Conservation (phyloP, 2,329 filamentous ascomycete genomes). For the Epichloe typhina region DNA sequence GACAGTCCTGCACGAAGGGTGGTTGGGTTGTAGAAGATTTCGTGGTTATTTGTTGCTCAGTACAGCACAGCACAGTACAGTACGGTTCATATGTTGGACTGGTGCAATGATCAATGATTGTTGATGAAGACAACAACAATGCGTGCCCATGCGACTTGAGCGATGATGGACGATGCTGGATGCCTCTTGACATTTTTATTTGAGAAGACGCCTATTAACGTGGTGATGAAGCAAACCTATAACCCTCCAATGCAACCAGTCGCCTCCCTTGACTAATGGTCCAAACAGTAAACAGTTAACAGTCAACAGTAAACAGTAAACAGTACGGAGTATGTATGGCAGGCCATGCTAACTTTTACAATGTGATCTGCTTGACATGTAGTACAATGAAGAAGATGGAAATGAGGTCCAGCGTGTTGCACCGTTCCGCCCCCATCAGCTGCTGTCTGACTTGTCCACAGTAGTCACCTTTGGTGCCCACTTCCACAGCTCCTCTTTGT, state of each 20-base stretch:
- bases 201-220: too few relatives aligned
- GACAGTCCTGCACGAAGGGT: conserved; percentile 6
- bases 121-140: background rate
- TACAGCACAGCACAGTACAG: background rate
- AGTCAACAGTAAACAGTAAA: too few relatives aligned
- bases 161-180: too few relatives aligned
- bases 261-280: background rate
- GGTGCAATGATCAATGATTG: conserved; percentile 1
- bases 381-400: background rate
- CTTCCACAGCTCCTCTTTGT: conserved; percentile 52
- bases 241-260: background rate
- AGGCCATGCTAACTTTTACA: background rate
- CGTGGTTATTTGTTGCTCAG: background rate
- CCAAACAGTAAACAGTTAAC: too few relatives aligned
- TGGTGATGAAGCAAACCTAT: too few relatives aligned
- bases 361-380: background rate
- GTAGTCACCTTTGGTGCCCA: conserved; percentile 48
- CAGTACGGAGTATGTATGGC: too few relatives aligned
- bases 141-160: too few relatives aligned
- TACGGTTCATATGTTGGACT: conserved; percentile 2
- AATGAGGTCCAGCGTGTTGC: background rate
- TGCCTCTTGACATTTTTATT: too few relatives aligned
- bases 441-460: conserved; percentile 31
- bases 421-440: background rate
- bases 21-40: conserved; percentile 5